A percentile compares a stretch with the other conserved stretches of the same genome.
Conservation (phyloP, 2,329 filamentous ascomycete species). For the Aspergillus sp. region DNA sequence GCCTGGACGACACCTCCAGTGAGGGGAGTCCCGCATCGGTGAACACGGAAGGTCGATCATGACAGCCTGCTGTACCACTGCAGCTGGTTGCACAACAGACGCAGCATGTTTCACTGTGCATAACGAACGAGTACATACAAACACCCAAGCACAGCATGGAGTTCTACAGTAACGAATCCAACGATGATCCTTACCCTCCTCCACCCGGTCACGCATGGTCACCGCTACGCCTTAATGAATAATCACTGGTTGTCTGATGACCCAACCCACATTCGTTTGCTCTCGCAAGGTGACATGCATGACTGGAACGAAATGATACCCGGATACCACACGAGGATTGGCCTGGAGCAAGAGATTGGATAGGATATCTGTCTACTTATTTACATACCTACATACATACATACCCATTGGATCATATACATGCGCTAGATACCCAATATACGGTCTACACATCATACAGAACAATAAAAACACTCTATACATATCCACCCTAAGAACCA, state of each 20-base stretch:
- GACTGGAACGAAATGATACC: not conserved
- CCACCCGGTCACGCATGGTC: not conserved
- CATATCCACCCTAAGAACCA: not conserved
- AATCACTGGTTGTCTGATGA: not conserved
- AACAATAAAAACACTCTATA: not conserved
- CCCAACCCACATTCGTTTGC: not conserved
- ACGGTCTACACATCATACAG: not conserved
- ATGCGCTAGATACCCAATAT: not conserved
- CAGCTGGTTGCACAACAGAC: too few species aligned
- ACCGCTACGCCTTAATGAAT: not conserved
- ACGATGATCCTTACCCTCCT: not conserved
- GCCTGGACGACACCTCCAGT: slow-evolving; percentile 50
- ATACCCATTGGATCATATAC: not conserved
- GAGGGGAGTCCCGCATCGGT: slow-evolving; percentile 29
- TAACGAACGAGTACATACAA: not conserved
- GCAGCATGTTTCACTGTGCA: too few species aligned
- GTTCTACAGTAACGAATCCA: too few species aligned
- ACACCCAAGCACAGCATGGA: not conserved
- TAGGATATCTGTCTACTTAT: not conserved
- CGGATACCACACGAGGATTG: not conserved
- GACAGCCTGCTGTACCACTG: too few species aligned
- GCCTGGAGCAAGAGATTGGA: not conserved
- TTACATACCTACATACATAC: not conserved
- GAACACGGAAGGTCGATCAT: slow-evolving; percentile 10
- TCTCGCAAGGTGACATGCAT: not conserved